phyloP scores from a whole-genome alignment of 2,329 filamentous ascomycete species.

The Aureobasidium vineae region DNA sequence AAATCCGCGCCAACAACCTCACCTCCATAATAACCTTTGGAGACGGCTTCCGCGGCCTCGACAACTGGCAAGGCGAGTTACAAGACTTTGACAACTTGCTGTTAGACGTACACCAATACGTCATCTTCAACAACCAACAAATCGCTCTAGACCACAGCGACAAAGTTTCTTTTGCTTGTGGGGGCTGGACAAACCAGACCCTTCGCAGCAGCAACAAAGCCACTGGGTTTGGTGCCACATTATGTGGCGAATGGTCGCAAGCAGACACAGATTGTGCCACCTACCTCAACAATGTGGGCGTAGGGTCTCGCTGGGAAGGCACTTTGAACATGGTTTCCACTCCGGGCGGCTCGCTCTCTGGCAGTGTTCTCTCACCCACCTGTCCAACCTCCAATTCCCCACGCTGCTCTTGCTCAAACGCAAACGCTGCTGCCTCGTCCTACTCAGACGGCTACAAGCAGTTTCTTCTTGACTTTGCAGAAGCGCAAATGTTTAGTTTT shows the following conservation, averaged over 20 bases:
- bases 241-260: conserved; percentile 97
- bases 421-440: conserved; percentile 67
- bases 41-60: conserved; percentile 89
- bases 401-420: conserved; percentile 68
- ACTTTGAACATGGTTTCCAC: conserved; percentile 61
- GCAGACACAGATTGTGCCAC: conserved; percentile 92
- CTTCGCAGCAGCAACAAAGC: conserved; percentile 66
- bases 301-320: conserved; percentile 88
- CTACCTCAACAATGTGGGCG: conserved; percentile 84
- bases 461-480: conserved; percentile 84
- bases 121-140: conserved; percentile 92
- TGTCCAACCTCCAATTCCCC: conserved; percentile 66
- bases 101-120: conserved; percentile 97
- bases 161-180: conserved; percentile 85
- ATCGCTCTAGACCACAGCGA: conserved; percentile 76
- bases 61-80: conserved; percentile 85
- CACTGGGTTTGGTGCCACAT: conserved; percentile 86
- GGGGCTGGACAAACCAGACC: conserved; percentile 80
- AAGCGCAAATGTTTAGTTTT: conserved; percentile 94
- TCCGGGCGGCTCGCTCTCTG: conserved; percentile 55
- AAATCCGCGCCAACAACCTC: conserved; percentile 75
- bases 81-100: conserved; percentile 69
- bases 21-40: conserved; percentile 75
- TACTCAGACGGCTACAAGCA: conserved; percentile 77
- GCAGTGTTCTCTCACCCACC: conserved; percentile 64